Percentiles rank a stretch among this genome's conserved stretches.
These are phyloP conservation scores for Omphalea diandra DNA, from an alignment of 441 rosid species.

Conservation along the genomic window DNA sequence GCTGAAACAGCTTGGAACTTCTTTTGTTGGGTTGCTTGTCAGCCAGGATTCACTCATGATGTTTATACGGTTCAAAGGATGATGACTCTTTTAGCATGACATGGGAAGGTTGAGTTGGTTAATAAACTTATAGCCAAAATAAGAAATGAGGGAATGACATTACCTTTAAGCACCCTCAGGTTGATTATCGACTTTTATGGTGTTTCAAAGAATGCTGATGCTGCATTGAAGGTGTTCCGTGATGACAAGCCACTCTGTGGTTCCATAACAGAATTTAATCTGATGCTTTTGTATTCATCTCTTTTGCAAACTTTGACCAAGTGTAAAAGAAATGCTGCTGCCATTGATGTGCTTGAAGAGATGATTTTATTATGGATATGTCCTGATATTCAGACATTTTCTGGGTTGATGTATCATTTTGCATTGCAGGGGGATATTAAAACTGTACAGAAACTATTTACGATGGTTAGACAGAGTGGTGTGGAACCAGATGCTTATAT, in stretches of 20 bases:
- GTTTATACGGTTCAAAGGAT: constrained; percentile 71
- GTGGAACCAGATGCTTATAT: constrained; percentile 71
- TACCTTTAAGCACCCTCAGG: constrained; percentile 80
- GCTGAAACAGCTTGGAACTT: constrained; percentile 77
- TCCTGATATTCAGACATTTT: constrained; percentile 86
- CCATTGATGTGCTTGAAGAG: constrained; percentile 68
- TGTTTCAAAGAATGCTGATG: constrained; percentile 78
- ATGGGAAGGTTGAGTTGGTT: constrained; percentile 64
- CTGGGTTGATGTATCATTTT: constrained; percentile 83
- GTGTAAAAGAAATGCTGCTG: constrained; percentile 62
- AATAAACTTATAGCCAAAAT: constrained; percentile 66
- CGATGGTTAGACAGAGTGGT: constrained; percentile 69
- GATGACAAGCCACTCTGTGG: constrained; percentile 63
- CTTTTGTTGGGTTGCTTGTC: constrained; percentile 91
- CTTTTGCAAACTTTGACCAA: constrained; percentile 75
- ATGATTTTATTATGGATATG: constrained; percentile 53
- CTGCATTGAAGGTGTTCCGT: constrained; percentile 72
- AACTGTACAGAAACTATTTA: constrained; percentile 66
- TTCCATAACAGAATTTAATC: constrained; percentile 47
- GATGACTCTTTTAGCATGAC: constrained; percentile 72
- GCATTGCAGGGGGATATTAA: constrained; percentile 72
- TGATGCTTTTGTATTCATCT: constrained; percentile 78
- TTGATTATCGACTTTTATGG: constrained; percentile 81
- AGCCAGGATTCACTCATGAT: constrained; percentile 81
- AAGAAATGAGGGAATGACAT: constrained; percentile 56